Conservation (phyloP, 2,329 filamentous ascomycete genomes). For the Colletotrichum nymphaeae region DNA sequence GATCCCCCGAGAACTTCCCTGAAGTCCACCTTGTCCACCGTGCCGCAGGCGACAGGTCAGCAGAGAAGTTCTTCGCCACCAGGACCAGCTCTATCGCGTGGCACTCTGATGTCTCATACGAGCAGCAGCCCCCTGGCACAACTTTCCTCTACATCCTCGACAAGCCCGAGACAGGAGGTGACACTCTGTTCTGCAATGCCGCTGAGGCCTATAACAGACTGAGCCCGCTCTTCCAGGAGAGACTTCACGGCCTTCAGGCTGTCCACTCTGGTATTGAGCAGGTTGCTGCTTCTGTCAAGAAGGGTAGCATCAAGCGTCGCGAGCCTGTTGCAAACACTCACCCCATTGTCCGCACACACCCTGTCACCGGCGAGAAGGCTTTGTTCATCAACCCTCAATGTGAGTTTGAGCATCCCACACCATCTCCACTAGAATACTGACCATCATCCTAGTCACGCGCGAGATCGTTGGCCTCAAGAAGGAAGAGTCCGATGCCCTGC, state of each 20-base stretch:
- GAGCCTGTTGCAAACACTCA: conserved; percentile 33
- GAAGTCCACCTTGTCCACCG: conserved; percentile 77
- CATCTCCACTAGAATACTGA: too few relatives aligned
- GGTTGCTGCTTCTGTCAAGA: conserved; percentile 30
- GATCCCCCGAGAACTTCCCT: conserved; percentile 73
- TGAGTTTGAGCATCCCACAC: background rate
- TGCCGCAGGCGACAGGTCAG: conserved; percentile 62
- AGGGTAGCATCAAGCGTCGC: conserved; percentile 34
- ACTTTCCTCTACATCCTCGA: conserved; percentile 93
- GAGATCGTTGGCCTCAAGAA: conserved; percentile 34
- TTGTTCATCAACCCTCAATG: conserved; percentile 33
- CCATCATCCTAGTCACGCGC: conserved; percentile 9
- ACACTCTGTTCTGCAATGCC: conserved; percentile 85
- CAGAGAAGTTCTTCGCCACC: conserved; percentile 69
- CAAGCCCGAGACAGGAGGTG: conserved; percentile 81
- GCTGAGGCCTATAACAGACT: conserved; percentile 85
- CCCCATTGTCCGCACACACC: conserved; percentile 32
- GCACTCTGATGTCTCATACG: conserved; percentile 91
- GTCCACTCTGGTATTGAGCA: conserved; percentile 34
- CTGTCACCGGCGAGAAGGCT: conserved; percentile 33
- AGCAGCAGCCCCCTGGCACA: conserved; percentile 88
- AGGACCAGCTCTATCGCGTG: conserved; percentile 86
- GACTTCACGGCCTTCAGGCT: conserved; percentile 32
- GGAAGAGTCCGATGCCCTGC: conserved; percentile 33
- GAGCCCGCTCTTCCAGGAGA: conserved; percentile 80